Evolutionary conservation across 2,329 filamentous ascomycete genomes (phyloP).

Genomic region (Pseudonectria foliicola): DNA sequence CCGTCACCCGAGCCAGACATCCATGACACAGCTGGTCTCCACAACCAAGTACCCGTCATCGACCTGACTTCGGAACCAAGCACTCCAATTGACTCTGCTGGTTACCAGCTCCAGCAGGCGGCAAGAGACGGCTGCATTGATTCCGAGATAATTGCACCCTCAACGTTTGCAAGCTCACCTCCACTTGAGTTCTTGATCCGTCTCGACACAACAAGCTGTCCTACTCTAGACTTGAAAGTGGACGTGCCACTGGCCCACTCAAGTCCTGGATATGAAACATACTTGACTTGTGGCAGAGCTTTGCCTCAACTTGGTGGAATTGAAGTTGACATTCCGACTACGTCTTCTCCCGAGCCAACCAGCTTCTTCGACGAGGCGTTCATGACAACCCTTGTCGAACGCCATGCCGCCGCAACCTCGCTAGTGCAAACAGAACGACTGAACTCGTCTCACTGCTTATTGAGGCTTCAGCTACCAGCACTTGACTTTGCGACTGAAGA

Average conservation of each 20-base stretch:
- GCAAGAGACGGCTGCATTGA: conserved; percentile 9
- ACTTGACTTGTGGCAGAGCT: neutral
- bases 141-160: conserved; percentile 11
- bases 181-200: conserved; percentile 1
- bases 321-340: neutral
- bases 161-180: conserved; percentile 10
- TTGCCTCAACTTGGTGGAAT: neutral
- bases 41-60: conserved; percentile 11
- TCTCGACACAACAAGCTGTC: neutral
- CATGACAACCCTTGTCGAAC: conserved; percentile 12
- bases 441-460: conserved; percentile 15
- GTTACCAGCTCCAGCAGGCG: conserved; percentile 6
- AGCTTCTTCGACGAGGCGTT: conserved; percentile 20
- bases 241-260: conserved; percentile 18
- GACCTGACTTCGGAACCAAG: conserved; percentile 25
- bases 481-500: conserved; percentile 19
- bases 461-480: conserved; percentile 23
- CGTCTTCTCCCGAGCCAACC: neutral
- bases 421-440: conserved; percentile 23
- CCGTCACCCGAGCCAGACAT: conserved; percentile 13
- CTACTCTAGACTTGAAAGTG: conserved; percentile 7
- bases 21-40: conserved; percentile 14
- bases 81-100: conserved; percentile 12
- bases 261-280: conserved; percentile 6
- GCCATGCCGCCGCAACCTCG: conserved; percentile 4